Conservation (phyloP, 495 filamentous ascomycete species). For the Aspergillus baeticus region DNA sequence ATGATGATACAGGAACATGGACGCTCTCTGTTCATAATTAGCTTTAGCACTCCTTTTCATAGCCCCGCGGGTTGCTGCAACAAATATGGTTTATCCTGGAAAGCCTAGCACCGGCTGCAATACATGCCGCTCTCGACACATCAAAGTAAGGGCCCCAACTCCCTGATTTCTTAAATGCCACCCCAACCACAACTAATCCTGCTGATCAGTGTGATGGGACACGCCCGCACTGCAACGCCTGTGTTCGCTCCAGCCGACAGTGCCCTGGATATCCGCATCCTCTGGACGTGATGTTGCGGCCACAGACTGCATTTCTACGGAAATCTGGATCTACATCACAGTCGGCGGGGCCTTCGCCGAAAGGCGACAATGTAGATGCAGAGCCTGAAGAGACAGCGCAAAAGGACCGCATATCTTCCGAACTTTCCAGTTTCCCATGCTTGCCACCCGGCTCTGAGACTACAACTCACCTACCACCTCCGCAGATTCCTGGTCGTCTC, state of each 20-base stretch:
- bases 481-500: conserved; percentile 15
- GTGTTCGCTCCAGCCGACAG: conserved; percentile 41
- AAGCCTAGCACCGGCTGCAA: conserved; percentile 70
- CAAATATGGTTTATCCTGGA: conserved; percentile 67
- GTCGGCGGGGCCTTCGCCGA: not conserved
- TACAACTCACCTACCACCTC: not conserved
- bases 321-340: conserved; percentile 30
- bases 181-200: not conserved
- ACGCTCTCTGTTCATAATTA: not conserved
- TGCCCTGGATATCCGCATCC: conserved; percentile 67
- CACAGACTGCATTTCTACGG: conserved; percentile 62
- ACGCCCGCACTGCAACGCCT: conserved; percentile 47
- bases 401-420: not conserved
- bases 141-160: conserved; percentile 43
- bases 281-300: conserved; percentile 66
- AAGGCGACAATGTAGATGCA: not conserved
- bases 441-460: not conserved
- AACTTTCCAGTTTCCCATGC: not conserved
- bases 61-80: not conserved
- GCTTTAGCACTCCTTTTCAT: not conserved
- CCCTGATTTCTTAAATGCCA: not conserved
- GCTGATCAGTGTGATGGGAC: conserved; percentile 49
- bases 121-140: conserved; percentile 62
- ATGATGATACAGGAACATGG: not conserved
- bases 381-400: not conserved